A percentile compares a stretch with the other conserved stretches of the same genome.
Evolutionary conservation across 2,329 filamentous ascomycete genomes (phyloP).

Genomic region (Trichocomaceae sp.): DNA sequence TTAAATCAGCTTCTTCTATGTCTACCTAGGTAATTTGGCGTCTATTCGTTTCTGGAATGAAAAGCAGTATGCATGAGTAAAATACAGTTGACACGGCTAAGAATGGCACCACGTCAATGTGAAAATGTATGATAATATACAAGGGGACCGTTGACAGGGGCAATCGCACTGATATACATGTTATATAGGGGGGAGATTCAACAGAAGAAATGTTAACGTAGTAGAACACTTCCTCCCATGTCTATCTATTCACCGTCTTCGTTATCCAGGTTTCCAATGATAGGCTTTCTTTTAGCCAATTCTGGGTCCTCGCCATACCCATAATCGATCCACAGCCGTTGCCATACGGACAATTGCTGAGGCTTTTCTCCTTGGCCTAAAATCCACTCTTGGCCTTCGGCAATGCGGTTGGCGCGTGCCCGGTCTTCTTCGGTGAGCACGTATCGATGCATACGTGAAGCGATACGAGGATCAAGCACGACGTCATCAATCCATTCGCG

Average conservation of each 20-base stretch:
- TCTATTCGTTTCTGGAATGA: constrained; percentile 19
- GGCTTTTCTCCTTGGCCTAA: constrained; percentile 52
- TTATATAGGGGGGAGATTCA: neutral
- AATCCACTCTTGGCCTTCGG: constrained; percentile 60
- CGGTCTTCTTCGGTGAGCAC: constrained; percentile 64
- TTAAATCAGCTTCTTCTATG: constrained; percentile 13
- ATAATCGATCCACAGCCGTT: constrained; percentile 34
- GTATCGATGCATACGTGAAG: constrained; percentile 72
- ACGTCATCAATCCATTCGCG: constrained; percentile 70
- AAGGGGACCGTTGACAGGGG: constrained; percentile 16
- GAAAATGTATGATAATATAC: constrained; percentile 18
- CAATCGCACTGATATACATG: neutral
- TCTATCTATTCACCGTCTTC: constrained; percentile 22
- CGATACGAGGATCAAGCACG: constrained; percentile 68
- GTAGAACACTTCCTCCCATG: no score
- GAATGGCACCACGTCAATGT: constrained; percentile 11
- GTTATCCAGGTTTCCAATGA: constrained; percentile 35
- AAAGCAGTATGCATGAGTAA: constrained; percentile 19
- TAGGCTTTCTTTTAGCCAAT: constrained; percentile 31
- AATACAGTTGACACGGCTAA: constrained; percentile 15
- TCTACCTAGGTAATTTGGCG: neutral
- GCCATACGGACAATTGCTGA: constrained; percentile 30
- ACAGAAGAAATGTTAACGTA: neutral
- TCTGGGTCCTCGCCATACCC: constrained; percentile 38
- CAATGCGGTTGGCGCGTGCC: constrained; percentile 55